Evolutionary conservation across 495 filamentous ascomycete species (phyloP).

Genomic region (Recurvomyces mirabilis): DNA sequence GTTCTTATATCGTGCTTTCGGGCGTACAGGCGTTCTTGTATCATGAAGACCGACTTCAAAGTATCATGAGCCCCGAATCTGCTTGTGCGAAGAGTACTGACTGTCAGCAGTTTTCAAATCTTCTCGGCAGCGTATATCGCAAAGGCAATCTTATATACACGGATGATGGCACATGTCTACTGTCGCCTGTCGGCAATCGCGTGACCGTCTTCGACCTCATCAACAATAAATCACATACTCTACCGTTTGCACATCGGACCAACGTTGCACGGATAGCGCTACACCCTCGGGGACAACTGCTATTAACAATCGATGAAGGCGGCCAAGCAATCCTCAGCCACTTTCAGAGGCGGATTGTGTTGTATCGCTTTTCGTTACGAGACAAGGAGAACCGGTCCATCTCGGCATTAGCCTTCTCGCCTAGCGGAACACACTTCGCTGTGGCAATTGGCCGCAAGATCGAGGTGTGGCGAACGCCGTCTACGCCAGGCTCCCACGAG

Average conservation of each 20-base stretch:
- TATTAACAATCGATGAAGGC: constrained; percentile 89
- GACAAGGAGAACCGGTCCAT: too few species aligned
- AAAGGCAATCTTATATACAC: constrained; percentile 94
- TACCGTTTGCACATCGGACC: constrained; percentile 86
- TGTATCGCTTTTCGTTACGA: constrained; percentile 92
- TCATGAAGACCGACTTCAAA: constrained; percentile 95
- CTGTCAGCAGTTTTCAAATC: constrained; percentile 68
- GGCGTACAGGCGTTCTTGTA: constrained; percentile 23
- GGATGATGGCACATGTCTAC: constrained; percentile 86
- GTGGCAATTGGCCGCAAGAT: constrained; percentile 73
- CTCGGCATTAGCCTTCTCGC: constrained; percentile 83
- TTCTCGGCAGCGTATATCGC: constrained; percentile 94
- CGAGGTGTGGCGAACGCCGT: constrained; percentile 92
- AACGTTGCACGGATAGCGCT: constrained; percentile 83
- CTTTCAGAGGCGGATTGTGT: constrained; percentile 66
- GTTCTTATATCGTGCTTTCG: too few species aligned
- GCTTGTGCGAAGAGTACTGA: too few species aligned
- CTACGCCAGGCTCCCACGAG: constrained; percentile 53
- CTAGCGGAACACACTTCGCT: constrained; percentile 80
- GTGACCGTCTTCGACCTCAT: constrained; percentile 93
- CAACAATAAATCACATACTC: constrained; percentile 91
- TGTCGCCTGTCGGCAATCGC: constrained; percentile 94
- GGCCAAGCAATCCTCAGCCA: constrained; percentile 87
- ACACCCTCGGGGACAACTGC: constrained; percentile 76
- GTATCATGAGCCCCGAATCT: too few species aligned